Conservation (phyloP, 345 rosid species). For the Syzygium aqueum region DNA sequence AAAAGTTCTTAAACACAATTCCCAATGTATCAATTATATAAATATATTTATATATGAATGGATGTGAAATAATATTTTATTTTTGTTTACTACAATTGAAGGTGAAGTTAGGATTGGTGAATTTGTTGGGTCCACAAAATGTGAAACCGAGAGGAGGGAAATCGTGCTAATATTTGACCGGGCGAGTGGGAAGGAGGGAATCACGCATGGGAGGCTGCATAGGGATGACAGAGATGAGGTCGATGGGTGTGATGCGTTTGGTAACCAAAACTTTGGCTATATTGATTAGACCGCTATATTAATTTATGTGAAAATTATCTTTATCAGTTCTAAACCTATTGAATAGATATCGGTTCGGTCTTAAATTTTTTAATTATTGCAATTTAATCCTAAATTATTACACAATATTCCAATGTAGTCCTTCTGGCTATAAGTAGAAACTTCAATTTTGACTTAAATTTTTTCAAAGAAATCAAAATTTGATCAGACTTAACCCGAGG, state of each 20-base stretch:
- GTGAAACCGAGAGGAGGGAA: background rate
- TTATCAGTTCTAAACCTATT: no score
- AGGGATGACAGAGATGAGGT: background rate
- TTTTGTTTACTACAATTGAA: background rate
- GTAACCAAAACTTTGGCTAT: background rate
- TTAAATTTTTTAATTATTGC: accelerated
- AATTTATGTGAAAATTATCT: no score
- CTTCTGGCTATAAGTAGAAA: background rate
- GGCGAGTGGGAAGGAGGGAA: background rate
- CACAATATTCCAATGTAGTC: background rate
- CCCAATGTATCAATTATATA: background rate
- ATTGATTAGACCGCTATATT: background rate
- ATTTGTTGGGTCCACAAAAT: background rate
- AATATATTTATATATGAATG: background rate
- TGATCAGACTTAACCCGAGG: background rate
- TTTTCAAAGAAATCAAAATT: background rate
- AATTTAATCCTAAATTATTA: background rate
- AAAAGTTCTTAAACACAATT: background rate
- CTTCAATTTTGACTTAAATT: background rate
- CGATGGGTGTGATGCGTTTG: background rate
- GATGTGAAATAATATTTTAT: background rate
- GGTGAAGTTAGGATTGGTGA: background rate
- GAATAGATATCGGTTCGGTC: no score
- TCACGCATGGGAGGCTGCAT: background rate
- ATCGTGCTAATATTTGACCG: background rate